Conservation (phyloP, 495 filamentous ascomycete genomes). For the Aspergillus panamensis region DNA sequence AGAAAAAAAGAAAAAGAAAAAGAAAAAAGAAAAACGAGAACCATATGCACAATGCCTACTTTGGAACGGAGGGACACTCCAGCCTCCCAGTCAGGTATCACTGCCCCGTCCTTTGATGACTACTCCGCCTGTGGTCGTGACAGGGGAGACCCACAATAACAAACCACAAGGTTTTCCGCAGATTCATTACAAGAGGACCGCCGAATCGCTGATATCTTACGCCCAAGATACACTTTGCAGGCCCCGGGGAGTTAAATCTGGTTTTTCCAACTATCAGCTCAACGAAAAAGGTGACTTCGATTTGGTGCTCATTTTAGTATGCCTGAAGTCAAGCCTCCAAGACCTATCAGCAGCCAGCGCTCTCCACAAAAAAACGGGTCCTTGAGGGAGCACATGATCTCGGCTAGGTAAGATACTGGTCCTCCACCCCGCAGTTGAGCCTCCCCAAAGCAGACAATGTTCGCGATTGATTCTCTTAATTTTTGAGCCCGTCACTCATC, state of each 20-base stretch:
- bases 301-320: not conserved
- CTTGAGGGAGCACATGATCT: slow-evolving; percentile 9
- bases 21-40: not conserved
- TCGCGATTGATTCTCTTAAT: not conserved
- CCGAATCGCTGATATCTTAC: not conserved
- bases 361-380: slow-evolving; percentile 4
- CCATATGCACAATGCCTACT: slow-evolving; percentile 15
- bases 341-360: not conserved
- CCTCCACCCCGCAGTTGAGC: slow-evolving; percentile 20
- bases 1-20: not conserved
- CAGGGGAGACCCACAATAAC: slow-evolving; percentile 3
- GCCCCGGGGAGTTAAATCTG: slow-evolving; percentile 13
- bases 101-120: no score
- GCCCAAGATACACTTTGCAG: slow-evolving; percentile 10
- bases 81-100: no score
- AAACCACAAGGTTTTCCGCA: slow-evolving; percentile 14
- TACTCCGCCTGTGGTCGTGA: slow-evolving; percentile 1
- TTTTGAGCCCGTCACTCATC: slow-evolving; percentile 3
- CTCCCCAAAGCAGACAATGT: not conserved
- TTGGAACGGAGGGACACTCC: slow-evolving; percentile 1
- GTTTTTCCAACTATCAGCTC: slow-evolving; percentile 4
- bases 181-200: slow-evolving; percentile 4
- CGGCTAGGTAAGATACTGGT: slow-evolving; percentile 7
- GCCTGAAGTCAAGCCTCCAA: not conserved
- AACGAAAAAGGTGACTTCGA: not conserved